phyloP scores from a whole-genome alignment of 2,329 filamentous ascomycete genomes.

The Alternaria triticina region DNA sequence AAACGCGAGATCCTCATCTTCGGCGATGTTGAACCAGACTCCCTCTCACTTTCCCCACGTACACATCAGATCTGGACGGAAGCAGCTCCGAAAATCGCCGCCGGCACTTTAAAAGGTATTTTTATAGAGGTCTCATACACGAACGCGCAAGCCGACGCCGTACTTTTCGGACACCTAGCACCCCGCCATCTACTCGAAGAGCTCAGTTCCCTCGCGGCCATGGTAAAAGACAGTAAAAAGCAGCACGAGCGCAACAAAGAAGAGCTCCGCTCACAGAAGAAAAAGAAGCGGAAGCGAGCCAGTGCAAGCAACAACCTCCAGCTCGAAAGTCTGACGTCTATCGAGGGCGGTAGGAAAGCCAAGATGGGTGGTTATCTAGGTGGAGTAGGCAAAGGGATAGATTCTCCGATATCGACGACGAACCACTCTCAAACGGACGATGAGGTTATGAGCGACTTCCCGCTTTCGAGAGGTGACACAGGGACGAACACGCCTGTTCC shows the following conservation, averaged over 20 bases:
- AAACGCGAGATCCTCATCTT: constrained; percentile 82
- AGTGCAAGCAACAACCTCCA: constrained; percentile 40
- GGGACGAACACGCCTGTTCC: constrained; percentile 30
- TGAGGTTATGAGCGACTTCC: constrained; percentile 37
- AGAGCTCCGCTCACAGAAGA: constrained; percentile 47
- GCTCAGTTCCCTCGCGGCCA: constrained; percentile 71
- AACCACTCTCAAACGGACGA: constrained; percentile 26
- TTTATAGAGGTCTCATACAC: constrained; percentile 97
- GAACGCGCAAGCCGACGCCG: constrained; percentile 75
- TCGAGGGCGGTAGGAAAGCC: constrained; percentile 17
- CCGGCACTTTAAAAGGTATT: constrained; percentile 75
- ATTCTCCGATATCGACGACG: constrained; percentile 16
- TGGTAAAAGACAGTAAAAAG: constrained; percentile 64
- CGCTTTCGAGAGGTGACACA: constrained; percentile 13
- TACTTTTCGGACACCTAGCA: constrained; percentile 87
- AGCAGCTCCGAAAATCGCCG: constrained; percentile 82
- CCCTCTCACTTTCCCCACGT: constrained; percentile 78
- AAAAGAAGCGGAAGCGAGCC: constrained; percentile 70
- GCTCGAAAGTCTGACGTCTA: constrained; percentile 13
- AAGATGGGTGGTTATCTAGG: constrained; percentile 15
- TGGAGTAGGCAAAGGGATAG: constrained; percentile 16
- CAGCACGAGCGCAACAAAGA: constrained; percentile 43
- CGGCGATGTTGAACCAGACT: constrained; percentile 93
- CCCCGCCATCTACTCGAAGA: constrained; percentile 84
- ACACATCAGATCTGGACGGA: constrained; percentile 86